These are phyloP conservation scores for Dactylellina cionopaga DNA, from an alignment of 2,329 filamentous ascomycete genomes.

Conservation along the genomic window DNA sequence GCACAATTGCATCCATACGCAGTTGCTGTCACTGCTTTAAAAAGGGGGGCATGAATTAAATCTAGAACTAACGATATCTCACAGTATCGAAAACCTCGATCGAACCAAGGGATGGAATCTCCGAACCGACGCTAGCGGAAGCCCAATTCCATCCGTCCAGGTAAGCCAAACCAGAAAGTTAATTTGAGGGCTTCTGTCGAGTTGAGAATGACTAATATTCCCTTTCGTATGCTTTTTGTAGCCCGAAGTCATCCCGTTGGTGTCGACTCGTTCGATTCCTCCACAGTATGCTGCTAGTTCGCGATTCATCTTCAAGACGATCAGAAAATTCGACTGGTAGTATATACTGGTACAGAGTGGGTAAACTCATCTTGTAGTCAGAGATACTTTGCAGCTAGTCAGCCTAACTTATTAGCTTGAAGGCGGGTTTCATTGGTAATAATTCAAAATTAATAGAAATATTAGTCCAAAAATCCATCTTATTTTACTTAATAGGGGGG, in stretches of 20 bases:
- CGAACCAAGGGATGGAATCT: constrained; percentile 27
- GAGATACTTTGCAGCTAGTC: too few relatives aligned
- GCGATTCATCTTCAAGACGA: constrained; percentile 40
- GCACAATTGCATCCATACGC: too few relatives aligned
- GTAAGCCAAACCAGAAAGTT: neutral
- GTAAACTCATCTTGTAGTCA: too few relatives aligned
- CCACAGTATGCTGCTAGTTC: constrained; percentile 18
- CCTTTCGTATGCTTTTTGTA: neutral
- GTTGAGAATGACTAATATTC: neutral
- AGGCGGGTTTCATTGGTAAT: too few relatives aligned
- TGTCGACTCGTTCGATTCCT: constrained; percentile 31
- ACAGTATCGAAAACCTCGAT: constrained; percentile 29
- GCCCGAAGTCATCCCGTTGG: constrained; percentile 23
- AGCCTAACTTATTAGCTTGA: too few relatives aligned
- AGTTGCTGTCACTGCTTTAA: too few relatives aligned
- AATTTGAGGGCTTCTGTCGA: neutral
- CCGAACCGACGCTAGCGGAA: neutral
- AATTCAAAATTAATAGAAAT: too few relatives aligned
- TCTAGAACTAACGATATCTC: neutral
- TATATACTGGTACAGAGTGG: too few relatives aligned
- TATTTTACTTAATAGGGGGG: too few relatives aligned
- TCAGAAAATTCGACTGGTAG: too few relatives aligned
- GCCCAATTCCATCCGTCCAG: constrained; percentile 23
- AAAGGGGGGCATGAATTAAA: too few relatives aligned
- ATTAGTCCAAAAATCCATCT: too few relatives aligned